Percentiles rank a stretch among this genome's conserved stretches.
Evolutionary conservation across 75 land plant species (phyloP).

Genomic region (Picea glauca): DNA sequence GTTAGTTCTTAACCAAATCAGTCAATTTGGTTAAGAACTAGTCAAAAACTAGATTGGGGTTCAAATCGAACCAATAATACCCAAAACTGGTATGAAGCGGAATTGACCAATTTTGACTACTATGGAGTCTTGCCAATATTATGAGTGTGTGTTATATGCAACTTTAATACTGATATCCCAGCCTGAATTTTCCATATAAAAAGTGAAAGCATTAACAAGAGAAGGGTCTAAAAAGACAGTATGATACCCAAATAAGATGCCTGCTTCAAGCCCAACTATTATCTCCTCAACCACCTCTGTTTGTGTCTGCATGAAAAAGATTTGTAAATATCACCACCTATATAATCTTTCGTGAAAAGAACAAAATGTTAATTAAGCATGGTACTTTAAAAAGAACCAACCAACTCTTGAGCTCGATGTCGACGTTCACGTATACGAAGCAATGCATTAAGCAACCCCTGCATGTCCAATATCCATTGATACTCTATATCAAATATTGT

Average conservation of each 20-base stretch:
- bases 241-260: conserved; percentile 77
- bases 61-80: too few relatives aligned
- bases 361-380: neutral
- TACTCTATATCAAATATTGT: neutral
- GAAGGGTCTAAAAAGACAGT: neutral
- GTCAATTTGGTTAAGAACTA: too few relatives aligned
- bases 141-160: too few relatives aligned
- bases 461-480: neutral
- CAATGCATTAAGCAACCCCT: conserved; percentile 65
- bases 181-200: neutral
- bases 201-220: neutral
- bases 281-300: conserved; percentile 86
- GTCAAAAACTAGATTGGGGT: too few relatives aligned
- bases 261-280: conserved; percentile 82
- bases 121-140: too few relatives aligned
- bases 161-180: too few relatives aligned
- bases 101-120: too few relatives aligned
- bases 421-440: conserved; percentile 51
- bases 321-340: conserved; percentile 5
- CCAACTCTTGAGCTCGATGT: conserved; percentile 58
- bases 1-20: too few relatives aligned
- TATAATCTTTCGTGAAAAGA: neutral
- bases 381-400: conserved; percentile 13
- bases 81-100: too few relatives aligned
- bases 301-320: conserved; percentile 49